These are phyloP conservation scores for Zygosaccharomyces bailii DNA, from an alignment of 805 yeast species.

Conservation along the genomic window DNA sequence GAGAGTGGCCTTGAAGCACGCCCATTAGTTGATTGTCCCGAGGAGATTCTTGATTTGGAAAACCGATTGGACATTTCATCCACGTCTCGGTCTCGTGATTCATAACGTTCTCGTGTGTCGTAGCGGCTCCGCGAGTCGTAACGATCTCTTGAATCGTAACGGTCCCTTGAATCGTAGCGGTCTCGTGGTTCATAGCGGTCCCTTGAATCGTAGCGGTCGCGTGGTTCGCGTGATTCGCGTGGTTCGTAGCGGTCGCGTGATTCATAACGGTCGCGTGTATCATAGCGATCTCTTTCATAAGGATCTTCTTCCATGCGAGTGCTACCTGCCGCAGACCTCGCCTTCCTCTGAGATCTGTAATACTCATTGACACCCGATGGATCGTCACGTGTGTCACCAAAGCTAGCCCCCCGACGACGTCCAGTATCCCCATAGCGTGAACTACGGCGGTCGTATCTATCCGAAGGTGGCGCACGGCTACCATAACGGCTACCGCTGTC, in stretches of 20 bases:
- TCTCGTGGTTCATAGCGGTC: constrained; percentile 4
- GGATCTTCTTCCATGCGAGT: constrained; percentile 18
- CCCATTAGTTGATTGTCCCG: constrained; percentile 37
- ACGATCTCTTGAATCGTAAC: constrained; percentile 5
- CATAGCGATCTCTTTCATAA: constrained; percentile 6
- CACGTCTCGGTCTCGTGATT: constrained; percentile 36
- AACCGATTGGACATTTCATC: constrained; percentile 41
- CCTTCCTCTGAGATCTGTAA: constrained; percentile 32
- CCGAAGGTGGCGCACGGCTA: constrained; percentile 24
- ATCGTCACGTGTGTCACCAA: constrained; percentile 30
- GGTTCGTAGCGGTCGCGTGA: constrained; percentile 3
- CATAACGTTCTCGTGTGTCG: constrained; percentile 55
- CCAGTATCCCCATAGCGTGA: constrained; percentile 20
- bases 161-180: constrained; percentile 3
- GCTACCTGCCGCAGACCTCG: constrained; percentile 23
- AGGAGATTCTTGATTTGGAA: constrained; percentile 35
- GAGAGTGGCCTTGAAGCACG: constrained; percentile 42
- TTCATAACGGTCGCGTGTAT: constrained; percentile 3
- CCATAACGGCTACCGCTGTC: constrained; percentile 16
- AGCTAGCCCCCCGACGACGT: constrained; percentile 20
- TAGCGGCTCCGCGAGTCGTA: constrained; percentile 7
- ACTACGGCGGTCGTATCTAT: constrained; percentile 28
- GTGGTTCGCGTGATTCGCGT: constrained; percentile 1
- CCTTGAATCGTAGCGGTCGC: constrained; percentile 4
- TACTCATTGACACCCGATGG: constrained; percentile 43